Evolutionary conservation across 495 filamentous ascomycete species (phyloP), one percentile per base, ranked within the genome.

Genomic region (Penicillium steckii): DNA sequence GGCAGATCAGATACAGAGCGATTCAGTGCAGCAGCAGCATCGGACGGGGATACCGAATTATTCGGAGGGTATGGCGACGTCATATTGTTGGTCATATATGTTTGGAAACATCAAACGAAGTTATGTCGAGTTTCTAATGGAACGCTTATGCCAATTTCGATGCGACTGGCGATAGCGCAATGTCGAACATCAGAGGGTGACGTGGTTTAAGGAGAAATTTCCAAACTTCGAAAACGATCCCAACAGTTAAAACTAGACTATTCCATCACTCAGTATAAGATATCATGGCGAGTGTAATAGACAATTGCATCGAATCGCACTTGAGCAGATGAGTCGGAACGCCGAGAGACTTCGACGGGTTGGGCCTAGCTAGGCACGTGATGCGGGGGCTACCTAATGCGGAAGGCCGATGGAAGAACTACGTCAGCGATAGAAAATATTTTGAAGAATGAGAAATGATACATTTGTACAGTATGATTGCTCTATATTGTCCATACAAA

Each of bases 1-100:
- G 73, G 71, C 17, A 77, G 61, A 47, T 78, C 75, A 50, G 72
- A 67, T 47, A 76, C 56, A 12, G 70, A 58, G 21, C 63, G 44
- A 22, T 65, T 66, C 1, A 60, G 38, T 13, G 53, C 61, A 7
- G 61, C 41, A 22, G 52, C 25, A 47, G 65, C 53, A 44, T 70
- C 69, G 57, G 67, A 58, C 25, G 69, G 69, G 24, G 72, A 71
- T 46, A 68, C 71, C n/a, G 70, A 69, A 53, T 57, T 61, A 32
- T 66, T 62, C 22, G 65, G 59, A 26, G 57, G 64, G 42, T 69
- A 71, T 13, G 71, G 69, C 18, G 72, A 77, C n/a, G 68, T 54
- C 72, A 75, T 76, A 23, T 40, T 49, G 38, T 25, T 40, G 46
- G 23, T 24, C 7, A 22, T 22, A 22, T 22, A 25, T 43, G 17